These are phyloP conservation scores for Ganoderma sinense DNA, from an alignment of 1,284 basidiomycete species.

Conservation along the genomic window DNA sequence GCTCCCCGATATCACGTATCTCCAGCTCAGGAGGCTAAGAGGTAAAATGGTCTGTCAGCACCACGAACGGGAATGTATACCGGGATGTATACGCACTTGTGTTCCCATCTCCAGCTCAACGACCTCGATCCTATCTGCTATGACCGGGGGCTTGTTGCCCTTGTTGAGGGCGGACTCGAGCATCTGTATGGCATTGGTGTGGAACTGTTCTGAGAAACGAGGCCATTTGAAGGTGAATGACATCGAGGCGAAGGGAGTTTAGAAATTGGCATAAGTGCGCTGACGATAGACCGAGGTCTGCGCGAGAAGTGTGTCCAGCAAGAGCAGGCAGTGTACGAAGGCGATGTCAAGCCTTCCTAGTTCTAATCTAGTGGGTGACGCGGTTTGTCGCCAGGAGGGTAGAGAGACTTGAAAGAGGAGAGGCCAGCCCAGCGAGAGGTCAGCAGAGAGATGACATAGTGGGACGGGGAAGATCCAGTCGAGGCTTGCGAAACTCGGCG, in stretches of 20 bases:
- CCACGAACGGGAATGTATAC: neutral
- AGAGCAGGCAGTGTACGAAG: neutral
- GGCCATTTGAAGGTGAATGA: conserved; percentile 99
- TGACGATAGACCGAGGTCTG: neutral
- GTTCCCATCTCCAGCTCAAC: conserved; percentile 99
- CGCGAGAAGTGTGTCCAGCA: conserved; percentile 2
- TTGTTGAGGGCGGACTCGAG: conserved; percentile 96
- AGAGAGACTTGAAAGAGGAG: neutral
- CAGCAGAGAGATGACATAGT: conserved; percentile 26
- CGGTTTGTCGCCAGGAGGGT: neutral
- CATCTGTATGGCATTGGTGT: conserved; percentile 93
- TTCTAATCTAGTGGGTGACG: neutral
- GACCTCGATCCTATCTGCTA: conserved; percentile 97
- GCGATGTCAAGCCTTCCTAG: conserved; percentile 6
- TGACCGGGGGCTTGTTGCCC: conserved; percentile 96
- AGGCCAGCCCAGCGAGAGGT: conserved; percentile 7
- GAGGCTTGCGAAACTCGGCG: conserved; percentile 30
- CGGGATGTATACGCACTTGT: conserved; percentile 64
- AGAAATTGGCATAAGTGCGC: conserved; percentile 23
- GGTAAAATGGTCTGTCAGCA: conserved; percentile 5
- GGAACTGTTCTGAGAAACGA: conserved; percentile 94
- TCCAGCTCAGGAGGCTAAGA: conserved; percentile 93
- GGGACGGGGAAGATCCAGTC: conserved; percentile 20
- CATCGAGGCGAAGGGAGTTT: conserved; percentile 57
- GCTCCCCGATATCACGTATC: conserved; percentile 97